Base-by-base conservation (phyloP, 2,329 filamentous ascomycete genomes). In the Fusarium denticulatum region DNA sequence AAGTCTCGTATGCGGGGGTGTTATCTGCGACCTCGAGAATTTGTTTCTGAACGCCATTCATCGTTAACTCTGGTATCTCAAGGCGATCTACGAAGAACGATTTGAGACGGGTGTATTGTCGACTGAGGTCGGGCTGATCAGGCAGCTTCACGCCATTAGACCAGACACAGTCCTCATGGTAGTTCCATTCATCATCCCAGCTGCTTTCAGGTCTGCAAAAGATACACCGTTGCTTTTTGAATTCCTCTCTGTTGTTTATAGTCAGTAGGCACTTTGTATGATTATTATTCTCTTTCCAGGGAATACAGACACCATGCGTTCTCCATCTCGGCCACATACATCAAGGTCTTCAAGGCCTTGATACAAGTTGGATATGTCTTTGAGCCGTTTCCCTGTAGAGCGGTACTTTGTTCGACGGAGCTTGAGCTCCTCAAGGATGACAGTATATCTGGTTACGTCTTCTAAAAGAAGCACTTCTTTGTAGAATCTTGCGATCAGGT, bases 31-130 rank as follows among this genome's bases (percentile, higher is more conserved):
- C 3, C 0, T 26, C 16, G 0, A 45, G 24, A 0, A 45, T 4
- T 1, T 45, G 42, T 26, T 45, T 9, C 3, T 26, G 12, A 24
- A 45, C 3, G 0, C 0, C 5, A 1, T 45, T 0, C 42, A 14
- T 45, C 42, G 24, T 45, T 2, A 45, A 45, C 12, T 45, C 42
- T 1, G 42, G 42, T 45, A 45, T 20, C 24, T 9, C 24, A 1
- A 26, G 42, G 0, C 42, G 24, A 26, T 3, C 12, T 9, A 26
- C 42, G 7, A 26, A 45, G 16, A 45, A 45, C 0, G 42, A 45
- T 1, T 26, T 45, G 1, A 45, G 16, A 45, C 0, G 1, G 10
- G n/a, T n/a, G 16, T 45, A 45, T 18, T 6, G 42, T 3, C 5
- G 42, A 2, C 42, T 43, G 42, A 24, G 2, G n/a, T 43, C 42